Percentiles rank a stretch among this genome's conserved stretches.
Conservation (phyloP, 2,329 filamentous ascomycete species). For the Talaromyces sp. region DNA sequence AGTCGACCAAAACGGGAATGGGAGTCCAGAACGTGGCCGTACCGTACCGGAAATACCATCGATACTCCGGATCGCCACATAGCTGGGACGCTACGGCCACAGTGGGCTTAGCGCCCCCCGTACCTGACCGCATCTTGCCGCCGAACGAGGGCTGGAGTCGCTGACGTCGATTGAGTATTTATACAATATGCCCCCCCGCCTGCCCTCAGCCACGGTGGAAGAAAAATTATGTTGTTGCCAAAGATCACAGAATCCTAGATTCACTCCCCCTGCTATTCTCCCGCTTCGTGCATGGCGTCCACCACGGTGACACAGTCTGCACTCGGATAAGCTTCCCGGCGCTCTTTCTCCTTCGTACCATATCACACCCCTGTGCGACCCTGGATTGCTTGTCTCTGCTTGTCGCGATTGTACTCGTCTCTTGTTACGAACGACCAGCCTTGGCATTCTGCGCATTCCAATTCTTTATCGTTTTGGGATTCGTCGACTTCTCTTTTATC, state of each 20-base stretch:
- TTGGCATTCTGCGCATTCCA: neutral
- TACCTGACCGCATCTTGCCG: constrained; percentile 13
- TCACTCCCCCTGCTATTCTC: neutral
- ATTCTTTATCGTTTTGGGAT: neutral
- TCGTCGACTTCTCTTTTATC: neutral
- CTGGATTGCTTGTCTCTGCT: neutral
- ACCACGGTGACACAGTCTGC: constrained; percentile 3
- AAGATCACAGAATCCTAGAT: neutral
- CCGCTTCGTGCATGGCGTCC: constrained; percentile 9
- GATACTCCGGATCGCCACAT: neutral
- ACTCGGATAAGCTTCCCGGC: constrained; percentile 11
- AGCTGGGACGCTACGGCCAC: neutral
- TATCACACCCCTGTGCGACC: neutral
- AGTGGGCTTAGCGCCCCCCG: neutral
- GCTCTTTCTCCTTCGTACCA: neutral
- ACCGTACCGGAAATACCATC: neutral
- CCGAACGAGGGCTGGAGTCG: neutral
- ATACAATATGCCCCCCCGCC: neutral
- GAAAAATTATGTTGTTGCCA: neutral
- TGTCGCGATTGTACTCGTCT: neutral
- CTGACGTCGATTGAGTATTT: neutral
- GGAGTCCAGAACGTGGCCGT: neutral
- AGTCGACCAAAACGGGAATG: neutral
- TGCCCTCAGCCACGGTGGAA: neutral
- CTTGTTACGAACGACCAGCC: neutral